phyloP scores from a whole-genome alignment of 2,329 filamentous ascomycete genomes.

The Arthrobotrys entomopaga region DNA sequence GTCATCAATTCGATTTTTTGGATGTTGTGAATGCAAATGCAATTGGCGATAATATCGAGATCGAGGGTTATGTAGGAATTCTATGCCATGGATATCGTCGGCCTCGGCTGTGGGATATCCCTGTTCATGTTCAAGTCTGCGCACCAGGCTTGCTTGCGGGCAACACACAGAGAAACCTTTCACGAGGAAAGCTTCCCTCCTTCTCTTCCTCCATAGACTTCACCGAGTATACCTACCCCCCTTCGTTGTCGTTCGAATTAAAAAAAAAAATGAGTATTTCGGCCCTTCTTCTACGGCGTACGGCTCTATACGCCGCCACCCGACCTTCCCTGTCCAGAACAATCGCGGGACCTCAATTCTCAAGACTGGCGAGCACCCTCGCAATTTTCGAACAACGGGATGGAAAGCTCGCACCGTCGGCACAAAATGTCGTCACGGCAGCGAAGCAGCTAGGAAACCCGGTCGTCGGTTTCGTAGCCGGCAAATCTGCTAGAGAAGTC shows the following conservation, averaged over 20 bases:
- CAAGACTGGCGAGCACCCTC: slow-evolving; percentile 73
- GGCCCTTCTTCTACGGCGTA: slow-evolving; percentile 34
- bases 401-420: slow-evolving; percentile 83
- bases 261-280: slow-evolving; percentile 37
- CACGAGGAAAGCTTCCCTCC: slow-evolving; percentile 21
- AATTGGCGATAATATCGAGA: not conserved
- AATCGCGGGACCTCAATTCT: slow-evolving; percentile 16
- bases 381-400: slow-evolving; percentile 92
- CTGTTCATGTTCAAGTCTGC: not conserved
- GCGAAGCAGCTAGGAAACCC: slow-evolving; percentile 85
- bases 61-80: too few species aligned
- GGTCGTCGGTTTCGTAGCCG: slow-evolving; percentile 87
- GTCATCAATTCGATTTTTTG: slow-evolving; percentile 20
- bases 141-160: slow-evolving; percentile 17
- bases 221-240: not conserved
- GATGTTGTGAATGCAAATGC: not conserved
- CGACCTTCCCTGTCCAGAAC: slow-evolving; percentile 20
- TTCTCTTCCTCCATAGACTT: not conserved
- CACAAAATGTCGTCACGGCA: slow-evolving; percentile 84
- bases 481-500: slow-evolving; percentile 76
- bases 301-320: slow-evolving; percentile 24
- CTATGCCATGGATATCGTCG: slow-evolving; percentile 39
- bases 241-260: not conserved
- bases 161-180: slow-evolving; percentile 47
- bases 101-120: slow-evolving; percentile 43